Percentiles rank a stretch among this genome's conserved stretches.
Evolutionary conservation across 139 green algal genomes (phyloP).

Genomic region (Chlamydomonas sphaeroides): DNA sequence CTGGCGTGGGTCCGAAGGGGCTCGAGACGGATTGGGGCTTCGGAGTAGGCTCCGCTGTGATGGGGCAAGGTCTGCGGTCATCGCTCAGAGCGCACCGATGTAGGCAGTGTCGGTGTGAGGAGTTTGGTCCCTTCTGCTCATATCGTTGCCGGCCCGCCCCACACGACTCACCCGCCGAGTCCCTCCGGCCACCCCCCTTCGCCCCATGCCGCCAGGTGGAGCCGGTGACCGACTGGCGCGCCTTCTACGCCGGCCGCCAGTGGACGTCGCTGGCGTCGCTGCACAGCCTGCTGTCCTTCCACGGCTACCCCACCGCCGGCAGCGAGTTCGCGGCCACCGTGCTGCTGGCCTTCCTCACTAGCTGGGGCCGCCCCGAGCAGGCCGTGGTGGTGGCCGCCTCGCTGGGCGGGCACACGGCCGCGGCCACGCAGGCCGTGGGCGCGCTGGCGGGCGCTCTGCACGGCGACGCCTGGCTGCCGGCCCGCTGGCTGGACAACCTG

Average conservation of each 20-base stretch:
- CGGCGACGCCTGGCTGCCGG: slow-evolving; percentile 51
- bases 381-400: slow-evolving; percentile 51
- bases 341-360: slow-evolving; percentile 50
- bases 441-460: slow-evolving; percentile 39
- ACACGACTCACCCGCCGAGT: too few species aligned
- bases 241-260: slow-evolving; percentile 17
- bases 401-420: slow-evolving; percentile 51
- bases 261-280: slow-evolving; percentile 16
- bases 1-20: too few species aligned
- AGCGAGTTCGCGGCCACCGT: slow-evolving; percentile 52
- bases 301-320: slow-evolving; percentile 25
- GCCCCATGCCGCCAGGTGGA: not conserved
- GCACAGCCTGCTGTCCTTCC: slow-evolving; percentile 14
- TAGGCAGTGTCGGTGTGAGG: too few species aligned
- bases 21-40: too few species aligned
- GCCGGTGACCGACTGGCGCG: not conserved
- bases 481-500: slow-evolving; percentile 18
- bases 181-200: not conserved
- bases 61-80: too few species aligned
- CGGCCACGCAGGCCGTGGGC: slow-evolving; percentile 41
- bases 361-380: slow-evolving; percentile 57
- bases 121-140: too few species aligned
- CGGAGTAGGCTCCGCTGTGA: too few species aligned
- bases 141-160: too few species aligned
- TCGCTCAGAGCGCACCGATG: too few species aligned